A percentile compares a stretch with the other conserved stretches of the same genome.
phyloP scores from a whole-genome alignment of 108 stramenopile species.

The Poteriospumella lacustris region DNA sequence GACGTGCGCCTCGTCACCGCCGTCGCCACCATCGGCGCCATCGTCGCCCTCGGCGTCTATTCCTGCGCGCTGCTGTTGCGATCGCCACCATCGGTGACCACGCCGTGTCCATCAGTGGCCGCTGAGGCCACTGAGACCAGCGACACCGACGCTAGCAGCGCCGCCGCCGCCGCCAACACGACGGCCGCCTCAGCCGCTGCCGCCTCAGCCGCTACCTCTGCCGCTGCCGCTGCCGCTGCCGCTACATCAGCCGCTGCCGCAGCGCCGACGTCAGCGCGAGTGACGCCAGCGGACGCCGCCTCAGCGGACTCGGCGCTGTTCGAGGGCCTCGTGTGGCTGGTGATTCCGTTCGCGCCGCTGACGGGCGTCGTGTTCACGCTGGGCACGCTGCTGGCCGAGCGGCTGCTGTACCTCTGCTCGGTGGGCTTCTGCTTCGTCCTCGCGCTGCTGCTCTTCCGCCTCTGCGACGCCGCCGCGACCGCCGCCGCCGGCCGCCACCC shows the following conservation, averaged over 20 bases:
- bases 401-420: slow-evolving; percentile 6
- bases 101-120: too few species aligned
- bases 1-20: background rate
- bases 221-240: background rate
- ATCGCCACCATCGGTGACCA: background rate
- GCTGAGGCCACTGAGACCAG: background rate
- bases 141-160: background rate
- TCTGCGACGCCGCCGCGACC: background rate
- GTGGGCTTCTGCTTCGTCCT: slow-evolving; percentile 18
- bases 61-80: background rate
- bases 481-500: background rate
- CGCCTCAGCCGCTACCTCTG: background rate
- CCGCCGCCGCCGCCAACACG: background rate
- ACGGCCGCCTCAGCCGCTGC: background rate
- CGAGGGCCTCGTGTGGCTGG: background rate
- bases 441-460: background rate
- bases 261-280: background rate
- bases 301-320: background rate
- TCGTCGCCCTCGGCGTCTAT: background rate
- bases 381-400: slow-evolving; percentile 27
- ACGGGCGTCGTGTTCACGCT: background rate
- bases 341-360: slow-evolving; percentile 6
- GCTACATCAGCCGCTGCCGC: background rate
- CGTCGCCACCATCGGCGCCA: background rate
- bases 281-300: background rate